Evolutionary conservation across 305 asterid species (phyloP), one percentile per base, ranked within the genome.

Genomic region (Fraxinus greggii): DNA sequence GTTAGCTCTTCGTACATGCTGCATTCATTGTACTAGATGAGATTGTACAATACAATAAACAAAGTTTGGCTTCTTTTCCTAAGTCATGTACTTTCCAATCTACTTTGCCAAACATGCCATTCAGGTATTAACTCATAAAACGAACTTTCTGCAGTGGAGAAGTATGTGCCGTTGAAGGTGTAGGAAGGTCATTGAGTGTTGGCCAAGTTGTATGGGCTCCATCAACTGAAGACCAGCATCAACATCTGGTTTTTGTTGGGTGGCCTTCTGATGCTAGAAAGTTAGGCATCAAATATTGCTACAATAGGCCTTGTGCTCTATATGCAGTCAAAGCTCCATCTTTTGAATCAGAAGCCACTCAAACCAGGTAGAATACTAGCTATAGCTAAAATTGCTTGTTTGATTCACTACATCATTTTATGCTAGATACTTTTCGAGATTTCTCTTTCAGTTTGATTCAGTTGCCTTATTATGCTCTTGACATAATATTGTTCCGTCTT

Each of bases 201-300:
- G 98, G 99, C 80, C 99, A 96, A 87, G 98, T 93, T 86, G 89
- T 92, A 45, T 96, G 99, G 99, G 90, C 97, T 84, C 98, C 98
- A 72, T 35, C 92, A 67, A 74, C 84, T 72, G 89, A 89, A 79
- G 91, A 80, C 83, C 86, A 83, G 70, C 78, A 67, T 65, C 90
- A 89, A 59, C 86, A 89, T 89, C 93, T 96, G 72, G 92, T 94
- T 61, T 93, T 94, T 84, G 97, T 93, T 51, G 99, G 98, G 83
- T 96, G 98, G 99, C 95, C 95, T 82, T 92, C 97, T 12, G 88
- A 89, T 88, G 80, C 72, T 77, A 91, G 99, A 85, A 96, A 96
- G 85, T 88, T 94, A 80, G 98, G 98, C 72, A 96, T 96, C 82
- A 93, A 84, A 81, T 91, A 90, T 86, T 94, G 99, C 91, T 90